Percentiles rank a stretch among this genome's conserved stretches.
These are phyloP conservation scores for Malus asiatica DNA, from an alignment of 306 rosid genomes.

Conservation along the genomic window DNA sequence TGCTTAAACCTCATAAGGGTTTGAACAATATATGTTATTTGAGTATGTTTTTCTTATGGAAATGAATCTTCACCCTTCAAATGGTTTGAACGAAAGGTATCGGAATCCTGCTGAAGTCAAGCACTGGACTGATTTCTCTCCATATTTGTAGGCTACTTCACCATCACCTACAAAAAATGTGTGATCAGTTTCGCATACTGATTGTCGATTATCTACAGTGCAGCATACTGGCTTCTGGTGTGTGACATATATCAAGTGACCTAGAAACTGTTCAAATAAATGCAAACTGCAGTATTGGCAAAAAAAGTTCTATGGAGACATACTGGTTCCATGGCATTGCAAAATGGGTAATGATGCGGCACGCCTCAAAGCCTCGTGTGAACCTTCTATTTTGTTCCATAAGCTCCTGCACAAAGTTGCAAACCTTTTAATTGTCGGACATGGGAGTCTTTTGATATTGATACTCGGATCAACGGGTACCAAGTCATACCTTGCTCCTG, in stretches of 20 bases:
- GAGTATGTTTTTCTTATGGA: background rate
- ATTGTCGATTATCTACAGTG: background rate
- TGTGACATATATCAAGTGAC: background rate
- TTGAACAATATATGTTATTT: background rate
- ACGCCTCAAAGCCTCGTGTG: conserved; percentile 79
- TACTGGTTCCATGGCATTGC: conserved; percentile 78
- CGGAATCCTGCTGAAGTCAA: conserved; percentile 80
- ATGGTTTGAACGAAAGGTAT: conserved; percentile 55
- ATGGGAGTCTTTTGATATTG: background rate
- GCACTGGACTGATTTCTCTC: conserved; percentile 71
- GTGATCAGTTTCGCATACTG: background rate
- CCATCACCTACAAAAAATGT: conserved; percentile 22
- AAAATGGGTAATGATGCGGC: conserved; percentile 79
- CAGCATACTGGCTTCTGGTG: background rate
- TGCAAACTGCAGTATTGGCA: background rate
- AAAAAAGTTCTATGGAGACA: conserved; percentile 14
- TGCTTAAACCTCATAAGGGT: background rate
- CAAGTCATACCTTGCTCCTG: conserved; percentile 78
- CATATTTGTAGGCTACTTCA: conserved; percentile 59
- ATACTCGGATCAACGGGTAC: background rate
- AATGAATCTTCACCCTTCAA: conserved; percentile 57
- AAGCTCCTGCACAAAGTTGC: conserved; percentile 44
- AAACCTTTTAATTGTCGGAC: conserved; percentile 1
- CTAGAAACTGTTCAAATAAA: background rate
- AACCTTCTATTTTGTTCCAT: conserved; percentile 75